Conservation (phyloP, 129 eudicot genomes). For the Centella asiatica region DNA sequence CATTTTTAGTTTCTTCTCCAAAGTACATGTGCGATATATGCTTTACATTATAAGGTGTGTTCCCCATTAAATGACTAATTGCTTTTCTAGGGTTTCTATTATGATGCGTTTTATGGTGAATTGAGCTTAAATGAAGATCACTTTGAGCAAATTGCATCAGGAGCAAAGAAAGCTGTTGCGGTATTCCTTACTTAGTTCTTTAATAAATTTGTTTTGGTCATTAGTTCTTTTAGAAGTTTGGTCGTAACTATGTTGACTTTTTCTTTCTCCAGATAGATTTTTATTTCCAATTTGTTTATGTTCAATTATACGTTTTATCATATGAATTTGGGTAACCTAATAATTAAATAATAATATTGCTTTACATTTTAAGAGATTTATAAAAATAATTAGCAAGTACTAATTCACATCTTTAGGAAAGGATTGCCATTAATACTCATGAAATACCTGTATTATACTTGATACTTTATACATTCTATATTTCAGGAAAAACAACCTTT, state of each 20-base stretch:
- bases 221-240: neutral
- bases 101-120: constrained; percentile 90
- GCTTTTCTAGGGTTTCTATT: constrained; percentile 75
- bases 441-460: neutral
- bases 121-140: constrained; percentile 92
- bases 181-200: constrained; percentile 26
- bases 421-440: neutral
- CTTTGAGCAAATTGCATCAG: constrained; percentile 63
- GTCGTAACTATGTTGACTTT: neutral
- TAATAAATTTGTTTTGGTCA: neutral
- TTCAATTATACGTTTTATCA: neutral
- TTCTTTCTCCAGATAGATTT: neutral
- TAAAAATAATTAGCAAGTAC: too few species aligned
- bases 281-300: neutral
- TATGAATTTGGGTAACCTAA: neutral
- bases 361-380: too few species aligned
- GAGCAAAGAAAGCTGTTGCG: constrained; percentile 74
- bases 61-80: constrained; percentile 3
- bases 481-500: constrained; percentile 81
- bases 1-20: neutral
- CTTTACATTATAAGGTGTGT: neutral
- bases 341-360: too few species aligned
- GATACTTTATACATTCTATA: neutral
- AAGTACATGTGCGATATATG: neutral
- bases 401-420: neutral